These are phyloP conservation scores for Musa acuminata DNA, from an alignment of 176 grass and related monocot genomes.

Conservation along the genomic window DNA sequence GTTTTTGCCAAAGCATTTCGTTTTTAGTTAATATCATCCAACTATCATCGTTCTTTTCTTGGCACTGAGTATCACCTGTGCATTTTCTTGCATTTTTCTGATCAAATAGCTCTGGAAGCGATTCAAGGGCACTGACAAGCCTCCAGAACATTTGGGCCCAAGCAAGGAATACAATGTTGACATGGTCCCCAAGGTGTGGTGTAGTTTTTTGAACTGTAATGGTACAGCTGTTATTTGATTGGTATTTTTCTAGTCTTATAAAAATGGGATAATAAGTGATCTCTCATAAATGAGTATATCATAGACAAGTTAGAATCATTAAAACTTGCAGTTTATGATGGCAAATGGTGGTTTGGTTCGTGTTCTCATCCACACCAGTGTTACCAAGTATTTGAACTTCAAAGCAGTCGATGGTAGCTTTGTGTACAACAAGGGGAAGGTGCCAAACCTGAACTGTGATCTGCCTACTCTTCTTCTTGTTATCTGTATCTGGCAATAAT, in stretches of 20 bases:
- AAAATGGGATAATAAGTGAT: too few relatives aligned
- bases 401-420: slow-evolving; percentile 92
- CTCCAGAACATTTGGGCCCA: slow-evolving; percentile 55
- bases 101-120: slow-evolving; percentile 65
- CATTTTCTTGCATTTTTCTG: background rate
- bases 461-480: too few relatives aligned
- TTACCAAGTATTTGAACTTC: slow-evolving; percentile 85
- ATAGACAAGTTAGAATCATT: background rate
- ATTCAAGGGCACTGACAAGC: slow-evolving; percentile 52
- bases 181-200: slow-evolving; percentile 81
- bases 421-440: slow-evolving; percentile 88
- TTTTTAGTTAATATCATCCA: background rate
- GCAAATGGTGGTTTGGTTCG: slow-evolving; percentile 85
- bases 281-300: too few relatives aligned
- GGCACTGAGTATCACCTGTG: background rate
- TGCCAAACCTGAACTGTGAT: background rate
- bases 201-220: background rate
- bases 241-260: too few relatives aligned
- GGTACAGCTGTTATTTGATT: too few relatives aligned
- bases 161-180: slow-evolving; percentile 98
- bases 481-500: too few relatives aligned
- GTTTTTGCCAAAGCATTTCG: background rate
- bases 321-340: slow-evolving; percentile 78
- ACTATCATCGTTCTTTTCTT: background rate
- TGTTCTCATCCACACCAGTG: slow-evolving; percentile 66